Base-by-base conservation (phyloP, 2,329 filamentous ascomycete genomes). In the Magnaporthiopsis rhizophila region DNA sequence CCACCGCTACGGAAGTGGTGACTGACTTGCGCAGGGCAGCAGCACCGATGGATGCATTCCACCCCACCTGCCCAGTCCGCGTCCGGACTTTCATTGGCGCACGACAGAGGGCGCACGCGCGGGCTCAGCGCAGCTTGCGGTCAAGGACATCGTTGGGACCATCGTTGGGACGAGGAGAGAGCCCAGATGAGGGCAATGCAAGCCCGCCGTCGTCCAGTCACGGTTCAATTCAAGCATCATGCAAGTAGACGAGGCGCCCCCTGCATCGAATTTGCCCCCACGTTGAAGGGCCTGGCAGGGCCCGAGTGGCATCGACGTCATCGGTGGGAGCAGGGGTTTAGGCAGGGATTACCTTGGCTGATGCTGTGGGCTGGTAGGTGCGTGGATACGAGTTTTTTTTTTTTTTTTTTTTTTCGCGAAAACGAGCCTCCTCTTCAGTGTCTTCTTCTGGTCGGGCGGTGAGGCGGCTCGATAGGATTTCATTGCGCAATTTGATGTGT, bases 31-130 rank as follows among this genome's bases (percentile, higher is more conserved):
- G 45, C 45, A 53, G 21, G 45, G 45, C 45, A 53, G 45, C 45
- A 53, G 18, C 45, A 53, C 30, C 30, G 30, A 30, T 30, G 5
- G 15, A 50, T 50, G 38, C 38, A 53, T 53, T 45, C 38, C 38
- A 38, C 45, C 45, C 45, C 45, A 71, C 59, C 8, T 30, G 34
- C 58, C 58, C 24, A 57, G 50, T 50, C 58, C 58, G 59, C 61
- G 60, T 9, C 34, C 56, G 21, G 4, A 4, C 6, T 24, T 24
- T 18, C 7, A 24, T 53, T 53, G 45, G 45, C 45, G n/a, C 45
- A 53, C 45, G 18, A 8, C 18, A 21, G 5, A 5, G 6, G 21
- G 45, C 45, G 45, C 45, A 53, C 15, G 38, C 6, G 45, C 13
- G 45, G 15, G 18, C 45, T n/a, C 8, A 21, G 45, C n/a, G 21